Conservation (phyloP, 164 flowering plant species). For the Vitis amurensis region DNA sequence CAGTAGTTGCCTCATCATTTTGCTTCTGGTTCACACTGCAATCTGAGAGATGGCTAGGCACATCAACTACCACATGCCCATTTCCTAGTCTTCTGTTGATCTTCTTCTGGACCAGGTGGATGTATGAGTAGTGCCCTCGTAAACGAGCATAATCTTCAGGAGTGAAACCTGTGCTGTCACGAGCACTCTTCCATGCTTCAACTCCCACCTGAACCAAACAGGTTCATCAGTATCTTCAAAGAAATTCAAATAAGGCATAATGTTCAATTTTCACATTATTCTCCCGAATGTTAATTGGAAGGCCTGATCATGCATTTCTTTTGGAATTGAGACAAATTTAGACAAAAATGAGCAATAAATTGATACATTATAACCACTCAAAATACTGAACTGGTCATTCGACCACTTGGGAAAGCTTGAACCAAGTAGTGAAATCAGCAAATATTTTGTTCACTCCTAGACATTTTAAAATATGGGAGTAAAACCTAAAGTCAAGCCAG, state of each 20-base stretch:
- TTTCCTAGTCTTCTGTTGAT: slow-evolving; percentile 23
- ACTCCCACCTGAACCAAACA: slow-evolving; percentile 41
- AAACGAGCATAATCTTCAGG: slow-evolving; percentile 60
- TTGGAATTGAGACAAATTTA: no score
- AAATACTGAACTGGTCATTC: no score
- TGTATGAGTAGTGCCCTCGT: slow-evolving; percentile 53
- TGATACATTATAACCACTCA: no score
- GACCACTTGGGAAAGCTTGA: no score
- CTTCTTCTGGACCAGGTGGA: slow-evolving; percentile 46
- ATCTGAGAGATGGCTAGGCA: slow-evolving; percentile 23
- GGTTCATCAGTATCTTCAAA: slow-evolving; percentile 5
- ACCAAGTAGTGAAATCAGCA: no score
- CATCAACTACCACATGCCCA: slow-evolving; percentile 48
- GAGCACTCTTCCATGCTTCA: slow-evolving; percentile 50
- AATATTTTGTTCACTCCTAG: no score
- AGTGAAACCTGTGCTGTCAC: slow-evolving; percentile 49
- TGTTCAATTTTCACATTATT: no score
- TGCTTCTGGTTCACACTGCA: slow-evolving; percentile 33
- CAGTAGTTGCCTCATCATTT: slow-evolving; percentile 9
- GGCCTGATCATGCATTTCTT: no score
- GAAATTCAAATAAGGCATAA: background rate
- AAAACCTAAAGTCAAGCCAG: no score
- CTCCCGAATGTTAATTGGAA: no score
- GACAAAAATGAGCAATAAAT: no score
- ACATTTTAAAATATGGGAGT: no score